Percentiles rank a stretch among this genome's conserved stretches.
These are phyloP conservation scores for Neoarthrinium moseri DNA, from an alignment of 2,329 filamentous ascomycete species.

Conservation along the genomic window DNA sequence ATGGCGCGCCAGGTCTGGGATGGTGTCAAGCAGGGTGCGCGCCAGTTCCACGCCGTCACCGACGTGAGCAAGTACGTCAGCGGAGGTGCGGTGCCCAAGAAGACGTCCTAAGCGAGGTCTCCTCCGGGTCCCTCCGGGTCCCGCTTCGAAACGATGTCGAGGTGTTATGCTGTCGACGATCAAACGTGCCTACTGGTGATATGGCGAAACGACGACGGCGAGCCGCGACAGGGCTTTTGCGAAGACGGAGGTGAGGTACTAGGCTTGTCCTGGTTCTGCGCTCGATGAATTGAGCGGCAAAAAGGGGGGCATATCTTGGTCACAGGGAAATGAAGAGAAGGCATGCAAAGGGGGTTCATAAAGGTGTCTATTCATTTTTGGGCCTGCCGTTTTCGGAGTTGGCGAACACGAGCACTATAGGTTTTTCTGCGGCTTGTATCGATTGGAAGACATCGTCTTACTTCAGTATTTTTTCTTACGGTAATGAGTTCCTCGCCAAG, in stretches of 20 bases:
- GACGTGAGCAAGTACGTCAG: conserved; percentile 73
- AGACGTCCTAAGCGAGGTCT: conserved; percentile 57
- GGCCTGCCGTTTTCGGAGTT: background rate
- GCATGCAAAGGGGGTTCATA: background rate
- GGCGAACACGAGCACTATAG: conserved; percentile 4
- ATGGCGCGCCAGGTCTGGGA: conserved; percentile 79
- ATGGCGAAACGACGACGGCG: background rate
- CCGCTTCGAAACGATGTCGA: too few relatives aligned
- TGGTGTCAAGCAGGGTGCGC: conserved; percentile 67
- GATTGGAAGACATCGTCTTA: too few relatives aligned
- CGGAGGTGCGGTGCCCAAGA: conserved; percentile 61
- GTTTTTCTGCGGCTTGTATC: too few relatives aligned
- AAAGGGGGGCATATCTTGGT: background rate
- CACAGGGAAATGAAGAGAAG: background rate
- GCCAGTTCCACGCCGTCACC: conserved; percentile 76
- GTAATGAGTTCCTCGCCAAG: background rate
- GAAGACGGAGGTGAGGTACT: too few relatives aligned
- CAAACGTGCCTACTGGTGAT: too few relatives aligned
- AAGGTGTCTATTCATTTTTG: background rate
- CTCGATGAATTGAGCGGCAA: background rate
- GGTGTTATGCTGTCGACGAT: too few relatives aligned
- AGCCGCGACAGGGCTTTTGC: background rate
- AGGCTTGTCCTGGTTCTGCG: too few relatives aligned
- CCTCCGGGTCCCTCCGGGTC: too few relatives aligned
- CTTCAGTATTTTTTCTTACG: background rate